phyloP scores from a whole-genome alignment of 1,284 basidiomycete genomes.

The Cutaneotrichosporon curvatum region DNA sequence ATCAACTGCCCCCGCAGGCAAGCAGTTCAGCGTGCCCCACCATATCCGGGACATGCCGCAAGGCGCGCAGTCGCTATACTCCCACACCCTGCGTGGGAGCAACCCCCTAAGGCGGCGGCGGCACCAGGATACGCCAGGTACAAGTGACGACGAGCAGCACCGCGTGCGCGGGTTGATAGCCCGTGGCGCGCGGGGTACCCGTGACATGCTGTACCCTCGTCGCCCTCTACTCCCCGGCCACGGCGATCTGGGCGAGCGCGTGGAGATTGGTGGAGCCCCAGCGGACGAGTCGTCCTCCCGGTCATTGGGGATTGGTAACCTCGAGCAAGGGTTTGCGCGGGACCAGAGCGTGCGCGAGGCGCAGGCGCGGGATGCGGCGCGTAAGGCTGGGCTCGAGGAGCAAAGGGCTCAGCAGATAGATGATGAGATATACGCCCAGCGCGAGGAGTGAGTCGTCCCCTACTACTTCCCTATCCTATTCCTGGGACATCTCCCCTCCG shows the following conservation, averaged over 20 bases:
- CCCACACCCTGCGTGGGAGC: no score
- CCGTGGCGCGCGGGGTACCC: no score
- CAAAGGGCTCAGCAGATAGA: slow-evolving; percentile 6
- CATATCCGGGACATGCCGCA: no score
- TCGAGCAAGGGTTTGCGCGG: slow-evolving; percentile 1
- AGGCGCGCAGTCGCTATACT: no score
- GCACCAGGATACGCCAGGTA: background rate
- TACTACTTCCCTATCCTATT: no score
- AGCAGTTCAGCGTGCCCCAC: no score
- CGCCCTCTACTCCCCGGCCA: no score
- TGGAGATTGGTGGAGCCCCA: no score
- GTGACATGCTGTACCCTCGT: no score
- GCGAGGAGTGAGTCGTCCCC: slow-evolving; percentile 2
- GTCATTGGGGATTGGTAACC: background rate
- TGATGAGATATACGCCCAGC: slow-evolving; percentile 10
- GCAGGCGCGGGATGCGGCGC: background rate
- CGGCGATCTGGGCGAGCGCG: no score
- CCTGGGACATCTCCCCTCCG: no score
- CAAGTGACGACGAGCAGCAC: background rate
- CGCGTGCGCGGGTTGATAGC: background rate
- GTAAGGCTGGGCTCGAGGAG: slow-evolving; percentile 4
- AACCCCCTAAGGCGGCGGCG: background rate
- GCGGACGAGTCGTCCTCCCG: background rate
- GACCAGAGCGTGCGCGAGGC: background rate
- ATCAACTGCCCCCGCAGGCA: no score